phyloP scores from a whole-genome alignment of 768 basidiomycete genomes.

The Neoboletus subvelutipes region DNA sequence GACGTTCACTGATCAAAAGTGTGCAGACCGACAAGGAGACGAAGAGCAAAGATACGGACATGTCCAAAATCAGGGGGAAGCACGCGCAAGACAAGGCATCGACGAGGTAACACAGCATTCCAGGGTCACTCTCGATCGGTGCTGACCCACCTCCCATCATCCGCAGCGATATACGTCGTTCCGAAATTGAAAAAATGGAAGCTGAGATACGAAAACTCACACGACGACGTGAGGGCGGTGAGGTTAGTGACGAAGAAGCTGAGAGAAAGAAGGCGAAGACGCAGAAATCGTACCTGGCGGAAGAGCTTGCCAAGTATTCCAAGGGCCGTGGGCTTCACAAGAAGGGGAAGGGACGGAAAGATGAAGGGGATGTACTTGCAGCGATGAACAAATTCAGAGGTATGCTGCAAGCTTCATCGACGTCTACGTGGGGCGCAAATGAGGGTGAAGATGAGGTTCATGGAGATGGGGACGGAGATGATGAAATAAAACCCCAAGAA shows the following conservation, averaged over 20 bases:
- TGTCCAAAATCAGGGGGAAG: conserved; percentile 71
- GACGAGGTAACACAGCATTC: conserved; percentile 44
- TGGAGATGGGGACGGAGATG: conserved; percentile 5
- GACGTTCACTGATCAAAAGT: background rate
- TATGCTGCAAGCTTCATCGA: conserved; percentile 52
- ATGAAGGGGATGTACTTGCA: conserved; percentile 71
- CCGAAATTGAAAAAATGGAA: conserved; percentile 87
- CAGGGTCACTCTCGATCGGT: no score
- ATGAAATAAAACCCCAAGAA: conserved; percentile 22
- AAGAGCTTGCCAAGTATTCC: conserved; percentile 80
- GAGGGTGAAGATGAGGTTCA: conserved; percentile 17
- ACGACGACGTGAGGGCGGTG: conserved; percentile 52
- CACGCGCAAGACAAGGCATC: conserved; percentile 71
- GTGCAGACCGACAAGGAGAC: conserved; percentile 4
- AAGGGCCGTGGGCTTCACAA: conserved; percentile 59
- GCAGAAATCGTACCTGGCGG: conserved; percentile 66
- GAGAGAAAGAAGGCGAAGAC: conserved; percentile 58
- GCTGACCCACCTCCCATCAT: conserved; percentile 1
- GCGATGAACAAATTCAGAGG: conserved; percentile 69
- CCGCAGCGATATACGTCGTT: conserved; percentile 59
- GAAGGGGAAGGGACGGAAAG: conserved; percentile 58
- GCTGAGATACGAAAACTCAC: conserved; percentile 79
- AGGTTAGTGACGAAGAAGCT: conserved; percentile 64
- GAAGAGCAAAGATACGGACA: conserved; percentile 42
- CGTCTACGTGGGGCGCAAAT: conserved; percentile 31